Percentiles rank a stretch among this genome's conserved stretches.
Evolutionary conservation across 805 yeast species (phyloP).

Genomic region (Candida schatavii): DNA sequence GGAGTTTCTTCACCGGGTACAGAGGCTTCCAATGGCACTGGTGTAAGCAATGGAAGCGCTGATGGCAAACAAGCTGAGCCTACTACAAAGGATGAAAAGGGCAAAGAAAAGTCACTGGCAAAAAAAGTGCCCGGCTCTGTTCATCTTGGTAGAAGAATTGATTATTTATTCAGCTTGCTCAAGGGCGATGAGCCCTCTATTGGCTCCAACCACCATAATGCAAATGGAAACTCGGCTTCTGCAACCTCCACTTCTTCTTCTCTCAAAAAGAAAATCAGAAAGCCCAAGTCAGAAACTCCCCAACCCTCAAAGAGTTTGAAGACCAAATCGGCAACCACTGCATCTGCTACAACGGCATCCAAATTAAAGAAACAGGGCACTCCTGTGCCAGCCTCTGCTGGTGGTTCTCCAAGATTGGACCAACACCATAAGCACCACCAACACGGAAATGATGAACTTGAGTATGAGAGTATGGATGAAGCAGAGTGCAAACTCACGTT

Average conservation of each 20-base stretch:
- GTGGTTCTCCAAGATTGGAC: slow-evolving; percentile 9
- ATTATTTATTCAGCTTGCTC: slow-evolving; percentile 72
- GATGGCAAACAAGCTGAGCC: slow-evolving; percentile 16
- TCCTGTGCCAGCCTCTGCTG: slow-evolving; percentile 6
- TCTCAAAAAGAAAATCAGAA: slow-evolving; percentile 16
- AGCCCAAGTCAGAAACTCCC: slow-evolving; percentile 15
- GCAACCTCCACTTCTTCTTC: slow-evolving; percentile 7
- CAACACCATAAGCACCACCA: background rate
- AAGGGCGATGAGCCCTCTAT: slow-evolving; percentile 47
- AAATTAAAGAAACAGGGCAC: slow-evolving; percentile 11
- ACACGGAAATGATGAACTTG: slow-evolving; percentile 40
- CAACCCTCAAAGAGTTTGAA: slow-evolving; percentile 4
- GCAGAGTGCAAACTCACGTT: slow-evolving; percentile 57
- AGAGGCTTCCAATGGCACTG: slow-evolving; percentile 16
- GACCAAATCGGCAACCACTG: slow-evolving; percentile 10
- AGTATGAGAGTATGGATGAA: slow-evolving; percentile 80
- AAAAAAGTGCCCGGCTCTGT: slow-evolving; percentile 89
- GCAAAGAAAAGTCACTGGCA: slow-evolving; percentile 16
- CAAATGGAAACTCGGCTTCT: slow-evolving; percentile 10
- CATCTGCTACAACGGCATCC: slow-evolving; percentile 8
- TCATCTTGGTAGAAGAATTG: slow-evolving; percentile 88
- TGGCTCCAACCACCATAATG: slow-evolving; percentile 3
- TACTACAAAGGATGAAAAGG: slow-evolving; percentile 20
- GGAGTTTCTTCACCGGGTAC: slow-evolving; percentile 14
- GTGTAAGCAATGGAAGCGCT: slow-evolving; percentile 20